Base-by-base conservation (phyloP, 805 yeast genomes). In the Myxozyma mucilagina region DNA sequence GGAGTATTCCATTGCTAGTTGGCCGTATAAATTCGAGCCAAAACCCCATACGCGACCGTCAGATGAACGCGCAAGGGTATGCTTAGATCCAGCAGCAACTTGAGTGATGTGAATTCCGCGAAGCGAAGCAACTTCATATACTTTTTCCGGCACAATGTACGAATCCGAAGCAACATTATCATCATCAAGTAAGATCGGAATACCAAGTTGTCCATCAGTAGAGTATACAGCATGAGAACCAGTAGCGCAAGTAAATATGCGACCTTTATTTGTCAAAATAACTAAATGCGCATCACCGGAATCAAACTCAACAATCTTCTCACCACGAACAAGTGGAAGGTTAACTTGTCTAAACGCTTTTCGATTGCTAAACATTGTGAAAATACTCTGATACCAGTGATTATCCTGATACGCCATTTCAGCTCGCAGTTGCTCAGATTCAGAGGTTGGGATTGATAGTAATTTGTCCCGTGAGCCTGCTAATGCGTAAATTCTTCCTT, bases 21-120 rank as follows among this genome's bases (percentile, higher is more conserved):
- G 93, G n/a, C 98, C 98, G 72, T 76, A 84, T 3, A 83, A 78
- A 72, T 93, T 93, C 60, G 83, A 82, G 29, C 99, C 99, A 83
- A 94, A 92, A 1, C 90, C 82, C 83, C 87, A 88, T n/a, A 90
- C 76, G 55, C 79, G 78, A 8, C 93, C 94, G n/a, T 77, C 69
- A 1, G 77, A 68, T 67, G 89, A 93, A n/a, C 82, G 72, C 6
- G 85, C 93, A 38, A 91, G 72, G 3, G 91, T 83, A 74, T 90
- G 96, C 71, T 78, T 79, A 52, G 80, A 78, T 9, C 98, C 97
- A 60, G 89, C 78, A 0, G 94, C 89, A 45, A 93, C 80, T 67
- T 83, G 77, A 3, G 69, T 73, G 55, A 90, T 84, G 1, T 68
- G 65, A 52, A 71, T 80, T 60, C 83, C 79, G 66, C 86, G 85